These are phyloP conservation scores for Ceratocystis eucalypticola DNA, from an alignment of 2,329 filamentous ascomycete species.

Conservation along the genomic window DNA sequence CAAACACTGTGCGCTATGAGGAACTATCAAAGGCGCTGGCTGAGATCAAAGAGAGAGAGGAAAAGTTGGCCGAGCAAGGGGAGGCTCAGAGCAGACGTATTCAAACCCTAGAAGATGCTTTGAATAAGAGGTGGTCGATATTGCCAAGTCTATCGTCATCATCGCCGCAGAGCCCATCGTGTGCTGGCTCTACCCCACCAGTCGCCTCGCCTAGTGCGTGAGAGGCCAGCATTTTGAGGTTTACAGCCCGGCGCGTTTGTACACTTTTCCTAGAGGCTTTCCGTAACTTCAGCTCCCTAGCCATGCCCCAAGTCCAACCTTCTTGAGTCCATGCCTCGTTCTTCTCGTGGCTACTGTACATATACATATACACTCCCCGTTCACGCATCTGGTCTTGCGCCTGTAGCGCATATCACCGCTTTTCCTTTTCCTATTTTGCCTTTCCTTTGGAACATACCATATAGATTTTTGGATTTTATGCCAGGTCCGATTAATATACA, in stretches of 20 bases:
- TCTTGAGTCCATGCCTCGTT: not conserved
- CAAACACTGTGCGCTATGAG: conserved; percentile 40
- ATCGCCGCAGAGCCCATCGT: not conserved
- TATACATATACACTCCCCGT: not conserved
- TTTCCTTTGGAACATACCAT: not conserved
- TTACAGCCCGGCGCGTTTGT: no score
- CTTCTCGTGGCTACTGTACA: not conserved
- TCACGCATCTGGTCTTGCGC: not conserved
- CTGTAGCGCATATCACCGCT: not conserved
- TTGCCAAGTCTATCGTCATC: conserved; percentile 27
- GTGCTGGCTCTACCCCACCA: not conserved
- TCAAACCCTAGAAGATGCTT: conserved; percentile 38
- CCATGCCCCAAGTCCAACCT: not conserved
- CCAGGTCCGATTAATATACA: conserved; percentile 2
- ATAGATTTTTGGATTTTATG: conserved; percentile 2
- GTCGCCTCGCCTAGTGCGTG: not conserved
- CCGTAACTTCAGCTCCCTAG: no score
- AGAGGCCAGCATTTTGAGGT: not conserved
- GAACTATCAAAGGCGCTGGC: conserved; percentile 37
- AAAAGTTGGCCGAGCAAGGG: conserved; percentile 35
- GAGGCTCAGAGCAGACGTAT: conserved; percentile 37
- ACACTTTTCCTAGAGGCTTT: no score
- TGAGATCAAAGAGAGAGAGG: conserved; percentile 36
- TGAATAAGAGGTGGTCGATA: conserved; percentile 40
- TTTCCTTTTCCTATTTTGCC: not conserved